These are phyloP conservation scores for Diaporthe nobilis DNA, from an alignment of 2,329 filamentous ascomycete genomes.

Conservation along the genomic window DNA sequence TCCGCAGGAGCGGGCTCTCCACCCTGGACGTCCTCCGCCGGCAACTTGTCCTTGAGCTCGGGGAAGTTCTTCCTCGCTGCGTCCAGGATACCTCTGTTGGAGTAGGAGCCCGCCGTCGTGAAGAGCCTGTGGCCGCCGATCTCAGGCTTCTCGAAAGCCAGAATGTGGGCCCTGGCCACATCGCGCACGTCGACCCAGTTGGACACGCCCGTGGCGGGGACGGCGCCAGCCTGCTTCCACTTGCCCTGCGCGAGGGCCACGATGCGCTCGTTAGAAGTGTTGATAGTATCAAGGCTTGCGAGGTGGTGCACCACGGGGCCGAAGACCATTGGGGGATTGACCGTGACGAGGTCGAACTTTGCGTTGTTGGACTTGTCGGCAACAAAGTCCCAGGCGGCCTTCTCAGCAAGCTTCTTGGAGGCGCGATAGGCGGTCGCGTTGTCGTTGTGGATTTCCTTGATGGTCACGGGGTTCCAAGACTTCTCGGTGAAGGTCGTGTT, in stretches of 20 bases:
- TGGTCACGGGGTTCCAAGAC: slow-evolving; percentile 68
- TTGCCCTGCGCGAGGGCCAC: slow-evolving; percentile 64
- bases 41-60: slow-evolving; percentile 62
- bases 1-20: slow-evolving; percentile 57
- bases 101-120: slow-evolving; percentile 61
- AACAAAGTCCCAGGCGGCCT: slow-evolving; percentile 67
- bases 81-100: slow-evolving; percentile 60
- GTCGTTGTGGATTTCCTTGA: slow-evolving; percentile 58
- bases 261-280: slow-evolving; percentile 68
- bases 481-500: slow-evolving; percentile 59
- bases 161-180: slow-evolving; percentile 66
- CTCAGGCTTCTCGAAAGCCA: slow-evolving; percentile 63
- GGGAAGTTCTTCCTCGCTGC: slow-evolving; percentile 64
- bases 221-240: slow-evolving; percentile 56
- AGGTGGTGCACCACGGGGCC: slow-evolving; percentile 67
- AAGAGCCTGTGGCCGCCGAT: slow-evolving; percentile 67
- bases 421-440: slow-evolving; percentile 64
- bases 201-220: slow-evolving; percentile 58
- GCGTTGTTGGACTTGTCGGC: slow-evolving; percentile 53
- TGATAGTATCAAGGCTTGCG: slow-evolving; percentile 60
- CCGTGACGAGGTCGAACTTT: slow-evolving; percentile 64
- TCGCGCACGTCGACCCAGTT: slow-evolving; percentile 72
- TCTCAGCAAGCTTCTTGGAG: slow-evolving; percentile 68
- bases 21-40: slow-evolving; percentile 59
- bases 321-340: slow-evolving; percentile 69